A percentile compares a stretch with the other conserved stretches of the same genome.
These are phyloP conservation scores for Paradendryphiella salina DNA, from an alignment of 2,329 filamentous ascomycete genomes.

Conservation along the genomic window DNA sequence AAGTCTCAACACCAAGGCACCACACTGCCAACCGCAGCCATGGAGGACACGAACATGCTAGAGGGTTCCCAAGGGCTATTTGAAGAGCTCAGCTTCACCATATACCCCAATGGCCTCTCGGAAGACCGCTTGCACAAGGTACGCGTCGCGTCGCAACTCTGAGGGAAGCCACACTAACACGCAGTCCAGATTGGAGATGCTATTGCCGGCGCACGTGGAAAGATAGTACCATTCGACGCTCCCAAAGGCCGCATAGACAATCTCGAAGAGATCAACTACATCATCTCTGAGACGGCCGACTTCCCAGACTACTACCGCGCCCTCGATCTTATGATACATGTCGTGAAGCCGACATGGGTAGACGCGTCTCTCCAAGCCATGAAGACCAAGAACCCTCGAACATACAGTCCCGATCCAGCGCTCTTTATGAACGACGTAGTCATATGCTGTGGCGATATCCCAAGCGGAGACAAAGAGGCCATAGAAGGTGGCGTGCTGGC, in stretches of 20 bases:
- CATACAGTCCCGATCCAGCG: constrained; percentile 86
- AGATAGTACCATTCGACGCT: constrained; percentile 48
- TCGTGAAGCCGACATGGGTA: constrained; percentile 84
- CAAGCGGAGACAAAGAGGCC: constrained; percentile 83
- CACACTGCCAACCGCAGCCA: constrained; percentile 16
- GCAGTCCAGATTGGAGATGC: constrained; percentile 50
- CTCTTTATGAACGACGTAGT: constrained; percentile 87
- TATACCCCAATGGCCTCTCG: constrained; percentile 50
- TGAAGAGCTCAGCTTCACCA: constrained; percentile 46
- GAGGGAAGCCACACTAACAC: constrained; percentile 22
- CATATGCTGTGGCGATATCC: constrained; percentile 81
- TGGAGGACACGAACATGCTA: constrained; percentile 42
- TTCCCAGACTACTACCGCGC: constrained; percentile 84
- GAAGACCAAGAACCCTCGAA: constrained; percentile 75
- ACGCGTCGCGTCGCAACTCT: constrained; percentile 26
- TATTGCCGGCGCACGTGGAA: constrained; percentile 55
- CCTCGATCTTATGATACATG: constrained; percentile 75
- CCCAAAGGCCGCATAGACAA: constrained; percentile 48
- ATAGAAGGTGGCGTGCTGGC: constrained; percentile 89
- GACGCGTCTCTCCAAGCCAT: constrained; percentile 67
- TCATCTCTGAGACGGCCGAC: constrained; percentile 78
- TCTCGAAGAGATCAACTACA: constrained; percentile 60
- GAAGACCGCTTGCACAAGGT: constrained; percentile 35
- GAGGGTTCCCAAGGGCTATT: constrained; percentile 45
- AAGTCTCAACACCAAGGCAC: constrained; percentile 4